phyloP scores from a whole-genome alignment of 2,329 filamentous ascomycete genomes.

The Fusarium papillatum region DNA sequence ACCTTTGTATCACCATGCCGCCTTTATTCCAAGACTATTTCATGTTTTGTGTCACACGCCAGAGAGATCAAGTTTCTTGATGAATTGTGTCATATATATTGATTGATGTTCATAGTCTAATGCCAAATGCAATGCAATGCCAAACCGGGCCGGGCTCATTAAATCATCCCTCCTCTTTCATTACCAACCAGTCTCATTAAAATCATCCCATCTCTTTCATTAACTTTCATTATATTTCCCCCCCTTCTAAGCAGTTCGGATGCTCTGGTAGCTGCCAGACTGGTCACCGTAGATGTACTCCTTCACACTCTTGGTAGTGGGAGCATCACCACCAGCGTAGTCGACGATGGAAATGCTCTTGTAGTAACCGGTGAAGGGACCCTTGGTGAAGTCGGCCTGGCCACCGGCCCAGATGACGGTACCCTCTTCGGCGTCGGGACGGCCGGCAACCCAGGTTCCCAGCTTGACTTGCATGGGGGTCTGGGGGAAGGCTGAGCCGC shows the following conservation, averaged over 20 bases:
- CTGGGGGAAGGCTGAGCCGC: slow-evolving; percentile 75
- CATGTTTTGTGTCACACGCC: background rate
- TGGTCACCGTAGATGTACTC: slow-evolving; percentile 58
- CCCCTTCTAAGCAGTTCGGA: slow-evolving; percentile 45
- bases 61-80: background rate
- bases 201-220: background rate
- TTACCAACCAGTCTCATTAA: slow-evolving; percentile 12
- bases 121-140: background rate
- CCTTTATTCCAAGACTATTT: background rate
- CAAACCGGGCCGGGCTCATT: slow-evolving; percentile 17
- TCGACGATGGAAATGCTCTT: slow-evolving; percentile 60
- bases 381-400: slow-evolving; percentile 57
- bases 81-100: slow-evolving; percentile 1
- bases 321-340: slow-evolving; percentile 54
- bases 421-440: slow-evolving; percentile 70
- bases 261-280: slow-evolving; percentile 58
- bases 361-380: slow-evolving; percentile 59
- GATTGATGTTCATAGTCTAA: slow-evolving; percentile 1
- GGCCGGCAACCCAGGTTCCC: slow-evolving; percentile 75
- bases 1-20: background rate
- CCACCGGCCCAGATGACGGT: slow-evolving; percentile 81
- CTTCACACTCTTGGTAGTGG: slow-evolving; percentile 50
- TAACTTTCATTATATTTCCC: background rate
- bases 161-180: slow-evolving; percentile 5
- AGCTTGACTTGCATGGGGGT: slow-evolving; percentile 80